Evolutionary conservation across 1,284 basidiomycete species (phyloP).

Genomic region (Trametes hirsuta): DNA sequence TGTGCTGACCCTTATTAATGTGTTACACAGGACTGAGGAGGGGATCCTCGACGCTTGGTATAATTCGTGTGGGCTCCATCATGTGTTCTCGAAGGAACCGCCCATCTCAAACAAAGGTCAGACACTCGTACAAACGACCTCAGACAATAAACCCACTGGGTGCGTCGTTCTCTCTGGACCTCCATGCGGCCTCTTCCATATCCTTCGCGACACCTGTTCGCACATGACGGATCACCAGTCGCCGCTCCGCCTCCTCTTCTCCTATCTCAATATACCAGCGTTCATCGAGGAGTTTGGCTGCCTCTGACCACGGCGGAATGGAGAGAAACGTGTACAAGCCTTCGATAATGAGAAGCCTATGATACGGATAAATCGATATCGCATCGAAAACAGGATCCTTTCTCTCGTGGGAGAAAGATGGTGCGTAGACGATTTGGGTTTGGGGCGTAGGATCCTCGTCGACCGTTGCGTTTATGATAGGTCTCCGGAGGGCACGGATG

Average conservation of each 20-base stretch:
- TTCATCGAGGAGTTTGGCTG: conserved; percentile 72
- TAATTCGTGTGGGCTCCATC: conserved; percentile 56
- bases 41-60: conserved; percentile 54
- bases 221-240: conserved; percentile 79
- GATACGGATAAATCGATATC: conserved; percentile 57
- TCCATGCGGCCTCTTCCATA: conserved; percentile 65
- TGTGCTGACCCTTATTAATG: neutral
- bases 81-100: conserved; percentile 58
- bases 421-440: conserved; percentile 47
- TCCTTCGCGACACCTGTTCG: conserved; percentile 73
- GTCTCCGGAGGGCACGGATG: conserved; percentile 53
- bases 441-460: neutral
- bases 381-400: conserved; percentile 65
- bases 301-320: conserved; percentile 74
- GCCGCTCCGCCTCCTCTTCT: conserved; percentile 56
- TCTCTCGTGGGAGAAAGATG: conserved; percentile 74
- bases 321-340: conserved; percentile 83
- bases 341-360: conserved; percentile 84
- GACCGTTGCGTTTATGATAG: conserved; percentile 28
- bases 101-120: conserved; percentile 46
- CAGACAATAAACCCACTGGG: conserved; percentile 57
- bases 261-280: conserved; percentile 78
- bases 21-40: conserved; percentile 5
- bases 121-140: neutral
- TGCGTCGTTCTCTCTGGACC: conserved; percentile 75